Evolutionary conservation across 768 basidiomycete species (phyloP).

Genomic region (Clathrus columnatus): DNA sequence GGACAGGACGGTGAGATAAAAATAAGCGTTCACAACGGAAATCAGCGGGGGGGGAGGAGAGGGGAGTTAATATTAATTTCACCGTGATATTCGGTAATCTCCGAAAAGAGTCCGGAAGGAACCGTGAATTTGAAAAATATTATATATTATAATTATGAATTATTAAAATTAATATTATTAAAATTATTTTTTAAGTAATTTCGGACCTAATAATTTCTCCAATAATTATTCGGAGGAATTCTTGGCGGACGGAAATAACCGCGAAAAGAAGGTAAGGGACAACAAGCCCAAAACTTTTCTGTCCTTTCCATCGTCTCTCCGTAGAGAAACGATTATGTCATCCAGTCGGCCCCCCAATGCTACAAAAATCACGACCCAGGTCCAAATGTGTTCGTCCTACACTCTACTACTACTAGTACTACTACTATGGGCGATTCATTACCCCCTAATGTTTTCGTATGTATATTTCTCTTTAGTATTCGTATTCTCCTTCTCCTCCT

Average conservation of each 20-base stretch:
- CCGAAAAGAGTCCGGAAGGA: not conserved
- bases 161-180: no score
- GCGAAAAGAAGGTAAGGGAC: not conserved
- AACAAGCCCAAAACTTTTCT: not conserved
- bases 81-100: not conserved
- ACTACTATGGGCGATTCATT: not conserved
- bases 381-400: not conserved
- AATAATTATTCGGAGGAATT: not conserved
- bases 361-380: not conserved
- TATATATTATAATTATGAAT: not conserved
- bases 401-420: not conserved
- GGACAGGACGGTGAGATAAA: not conserved
- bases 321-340: not conserved
- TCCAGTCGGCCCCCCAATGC: not conserved
- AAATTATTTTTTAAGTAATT: no score
- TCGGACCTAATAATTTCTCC: not conserved
- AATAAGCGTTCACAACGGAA: not conserved
- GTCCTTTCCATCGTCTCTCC: not conserved
- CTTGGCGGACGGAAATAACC: not conserved
- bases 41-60: not conserved
- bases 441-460: constrained; percentile 3
- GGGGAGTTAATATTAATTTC: not conserved
- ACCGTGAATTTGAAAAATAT: not conserved
- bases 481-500: not conserved
- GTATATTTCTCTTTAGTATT: not conserved